Evolutionary conservation across 345 rosid species (phyloP).

Genomic region (Limnanthes douglasii): DNA sequence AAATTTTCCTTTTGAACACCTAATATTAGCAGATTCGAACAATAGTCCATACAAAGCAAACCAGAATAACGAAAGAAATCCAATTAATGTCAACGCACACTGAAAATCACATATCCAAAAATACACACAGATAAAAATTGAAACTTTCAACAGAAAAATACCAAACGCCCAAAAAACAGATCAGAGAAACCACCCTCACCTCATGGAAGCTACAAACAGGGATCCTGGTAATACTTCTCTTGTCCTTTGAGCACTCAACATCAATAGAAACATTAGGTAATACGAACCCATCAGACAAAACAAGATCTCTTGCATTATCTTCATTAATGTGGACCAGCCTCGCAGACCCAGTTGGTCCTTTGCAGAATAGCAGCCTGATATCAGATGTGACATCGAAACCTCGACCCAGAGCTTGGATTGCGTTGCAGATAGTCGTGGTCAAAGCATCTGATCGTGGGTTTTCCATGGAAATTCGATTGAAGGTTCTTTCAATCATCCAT

Average conservation of each 20-base stretch:
- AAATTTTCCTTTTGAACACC: too few species aligned
- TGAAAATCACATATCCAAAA: too few species aligned
- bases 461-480: constrained; percentile 16
- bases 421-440: constrained; percentile 57
- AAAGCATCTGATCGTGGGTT: constrained; percentile 34
- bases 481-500: not conserved
- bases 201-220: constrained; percentile 62
- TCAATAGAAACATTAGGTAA: constrained; percentile 48
- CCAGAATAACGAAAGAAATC: not conserved
- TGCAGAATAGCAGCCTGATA: constrained; percentile 83
- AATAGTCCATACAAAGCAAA: too few species aligned
- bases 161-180: not conserved
- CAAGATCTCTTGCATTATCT: constrained; percentile 43
- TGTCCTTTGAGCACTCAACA: constrained; percentile 40
- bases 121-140: constrained; percentile 8
- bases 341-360: constrained; percentile 86
- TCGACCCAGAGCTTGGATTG: constrained; percentile 91
- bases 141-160: not conserved
- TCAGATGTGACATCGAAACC: constrained; percentile 94
- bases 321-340: constrained; percentile 66
- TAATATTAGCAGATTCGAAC: too few species aligned
- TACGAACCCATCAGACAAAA: constrained; percentile 29
- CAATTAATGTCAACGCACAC: too few species aligned
- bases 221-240: constrained; percentile 25
- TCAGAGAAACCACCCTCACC: constrained; percentile 18